phyloP scores from a whole-genome alignment of 2,329 filamentous ascomycete genomes.

The Penicillium sp. region DNA sequence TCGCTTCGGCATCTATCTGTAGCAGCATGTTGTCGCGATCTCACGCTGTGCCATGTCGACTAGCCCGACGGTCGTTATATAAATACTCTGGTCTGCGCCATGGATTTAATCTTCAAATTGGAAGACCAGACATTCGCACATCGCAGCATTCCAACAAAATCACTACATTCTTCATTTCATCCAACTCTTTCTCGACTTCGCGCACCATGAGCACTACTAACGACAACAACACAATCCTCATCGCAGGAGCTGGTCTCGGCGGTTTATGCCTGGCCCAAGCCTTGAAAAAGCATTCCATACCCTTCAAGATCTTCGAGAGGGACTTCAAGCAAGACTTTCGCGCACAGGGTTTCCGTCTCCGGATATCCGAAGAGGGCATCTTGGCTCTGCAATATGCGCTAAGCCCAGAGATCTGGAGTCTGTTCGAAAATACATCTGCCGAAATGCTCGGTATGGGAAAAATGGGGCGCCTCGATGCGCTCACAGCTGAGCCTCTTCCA shows the following conservation, averaged over 20 bases:
- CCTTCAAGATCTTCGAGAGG: slow-evolving; percentile 36
- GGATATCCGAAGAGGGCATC: slow-evolving; percentile 24
- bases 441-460: slow-evolving; percentile 10
- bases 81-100: neutral
- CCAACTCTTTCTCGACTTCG: neutral
- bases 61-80: neutral
- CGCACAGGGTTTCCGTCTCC: slow-evolving; percentile 38
- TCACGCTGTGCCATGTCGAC: neutral
- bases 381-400: slow-evolving; percentile 17
- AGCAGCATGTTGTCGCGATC: neutral
- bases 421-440: slow-evolving; percentile 21
- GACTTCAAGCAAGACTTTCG: slow-evolving; percentile 27
- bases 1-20: neutral
- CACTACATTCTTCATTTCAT: neutral
- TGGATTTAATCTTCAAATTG: neutral
- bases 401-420: slow-evolving; percentile 13
- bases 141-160: neutral
- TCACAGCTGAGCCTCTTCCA: slow-evolving; percentile 8
- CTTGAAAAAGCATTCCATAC: slow-evolving; percentile 29
- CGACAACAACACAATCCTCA: slow-evolving; percentile 23
- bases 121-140: neutral
- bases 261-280: slow-evolving; percentile 35
- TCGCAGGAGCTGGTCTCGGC: slow-evolving; percentile 34
- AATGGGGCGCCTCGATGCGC: slow-evolving; percentile 16
- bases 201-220: neutral